Percentiles rank a stretch among this genome's conserved stretches.
Evolutionary conservation across 116 monocot genomes (phyloP).

Genomic region (Papilionanthe hybrid): DNA sequence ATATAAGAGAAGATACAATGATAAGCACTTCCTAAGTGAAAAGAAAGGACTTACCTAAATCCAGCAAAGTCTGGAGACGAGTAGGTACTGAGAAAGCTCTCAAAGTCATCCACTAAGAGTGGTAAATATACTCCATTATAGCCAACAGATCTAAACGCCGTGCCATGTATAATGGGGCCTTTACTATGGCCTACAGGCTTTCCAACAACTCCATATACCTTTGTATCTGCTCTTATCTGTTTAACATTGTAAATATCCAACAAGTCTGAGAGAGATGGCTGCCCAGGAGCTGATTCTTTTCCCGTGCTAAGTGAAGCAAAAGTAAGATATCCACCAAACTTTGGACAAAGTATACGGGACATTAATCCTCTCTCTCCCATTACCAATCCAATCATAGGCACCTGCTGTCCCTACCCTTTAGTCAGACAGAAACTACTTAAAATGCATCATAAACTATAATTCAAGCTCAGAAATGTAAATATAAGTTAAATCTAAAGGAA

Average conservation of each 20-base stretch:
- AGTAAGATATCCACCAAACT: conserved; percentile 95
- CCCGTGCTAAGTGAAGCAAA: conserved; percentile 70
- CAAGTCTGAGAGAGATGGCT: conserved; percentile 68
- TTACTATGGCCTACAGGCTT: conserved; percentile 92
- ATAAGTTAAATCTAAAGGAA: neutral
- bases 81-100: conserved; percentile 58
- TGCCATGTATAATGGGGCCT: conserved; percentile 78
- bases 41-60: conserved; percentile 54
- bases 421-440: conserved; percentile 21
- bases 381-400: conserved; percentile 87
- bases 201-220: conserved; percentile 79
- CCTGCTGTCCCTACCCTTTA: conserved; percentile 62
- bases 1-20: neutral
- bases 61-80: conserved; percentile 93
- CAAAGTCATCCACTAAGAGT: conserved; percentile 69
- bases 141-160: conserved; percentile 59
- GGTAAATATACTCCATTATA: conserved; percentile 89
- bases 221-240: conserved; percentile 62
- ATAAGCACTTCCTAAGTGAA: neutral
- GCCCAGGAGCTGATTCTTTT: conserved; percentile 91
- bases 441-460: neutral
- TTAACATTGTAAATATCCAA: conserved; percentile 69
- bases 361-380: conserved; percentile 87
- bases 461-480: neutral
- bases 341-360: conserved; percentile 78